A percentile compares a stretch with the other conserved stretches of the same genome.
phyloP scores from a whole-genome alignment of 2,329 filamentous ascomycete genomes.

The Exophiala sp. region DNA sequence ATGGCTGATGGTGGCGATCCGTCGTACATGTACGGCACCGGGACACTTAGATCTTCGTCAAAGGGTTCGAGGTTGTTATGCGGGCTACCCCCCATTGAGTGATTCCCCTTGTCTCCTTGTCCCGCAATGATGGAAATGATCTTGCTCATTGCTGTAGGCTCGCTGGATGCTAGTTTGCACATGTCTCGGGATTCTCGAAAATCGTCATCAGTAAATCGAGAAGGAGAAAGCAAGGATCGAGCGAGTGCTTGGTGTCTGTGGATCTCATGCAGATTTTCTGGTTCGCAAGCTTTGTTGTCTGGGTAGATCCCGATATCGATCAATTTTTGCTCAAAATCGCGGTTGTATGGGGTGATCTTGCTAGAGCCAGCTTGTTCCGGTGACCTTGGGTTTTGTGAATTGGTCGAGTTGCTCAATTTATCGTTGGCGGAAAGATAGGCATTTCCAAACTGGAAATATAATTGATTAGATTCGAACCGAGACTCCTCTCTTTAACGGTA shows the following conservation, averaged over 20 bases:
- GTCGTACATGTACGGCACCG: conserved; percentile 18
- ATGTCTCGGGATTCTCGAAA: conserved; percentile 23
- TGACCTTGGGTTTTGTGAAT: too few relatives aligned
- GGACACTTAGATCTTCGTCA: conserved; percentile 9
- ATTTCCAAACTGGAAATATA: too few relatives aligned
- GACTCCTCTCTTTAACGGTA: too few relatives aligned
- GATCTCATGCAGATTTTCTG: conserved; percentile 33
- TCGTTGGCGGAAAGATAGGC: too few relatives aligned
- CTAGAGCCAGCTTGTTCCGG: conserved; percentile 3
- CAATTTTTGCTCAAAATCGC: conserved; percentile 36
- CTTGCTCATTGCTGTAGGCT: conserved; percentile 33
- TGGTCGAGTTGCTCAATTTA: too few relatives aligned
- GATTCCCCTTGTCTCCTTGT: conserved; percentile 22
- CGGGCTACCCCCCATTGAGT: conserved; percentile 16
- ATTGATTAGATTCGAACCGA: too few relatives aligned
- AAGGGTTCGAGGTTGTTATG: conserved; percentile 17
- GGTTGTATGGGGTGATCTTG: conserved; percentile 9
- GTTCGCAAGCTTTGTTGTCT: conserved; percentile 23
- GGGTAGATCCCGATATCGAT: conserved; percentile 35
- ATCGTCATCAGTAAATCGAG: conserved; percentile 18
- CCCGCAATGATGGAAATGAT: conserved; percentile 32
- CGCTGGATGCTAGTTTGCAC: conserved; percentile 27
- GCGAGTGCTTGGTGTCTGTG: background rate
- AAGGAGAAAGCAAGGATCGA: conserved; percentile 22
- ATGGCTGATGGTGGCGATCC: conserved; percentile 12